Evolutionary conservation across 208 protist species (phyloP).

Genomic region (Acanthamoeba triangularis): DNA sequence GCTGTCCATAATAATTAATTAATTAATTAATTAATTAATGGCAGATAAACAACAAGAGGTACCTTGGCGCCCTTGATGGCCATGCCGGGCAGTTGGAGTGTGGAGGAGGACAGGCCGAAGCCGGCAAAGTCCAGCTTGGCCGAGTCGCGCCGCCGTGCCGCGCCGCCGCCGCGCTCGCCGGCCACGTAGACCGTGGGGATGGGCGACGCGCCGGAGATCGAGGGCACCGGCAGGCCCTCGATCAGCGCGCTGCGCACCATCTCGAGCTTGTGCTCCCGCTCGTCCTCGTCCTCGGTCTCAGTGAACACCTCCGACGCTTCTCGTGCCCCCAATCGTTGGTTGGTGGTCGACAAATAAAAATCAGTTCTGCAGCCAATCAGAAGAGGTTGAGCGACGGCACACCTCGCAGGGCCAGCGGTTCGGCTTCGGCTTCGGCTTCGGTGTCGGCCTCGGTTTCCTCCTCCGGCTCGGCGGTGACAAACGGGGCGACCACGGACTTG

Average conservation of each 20-base stretch:
- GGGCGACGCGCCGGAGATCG: not conserved
- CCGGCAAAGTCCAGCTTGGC: not conserved
- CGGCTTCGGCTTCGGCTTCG: not conserved
- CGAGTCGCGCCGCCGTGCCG: not conserved
- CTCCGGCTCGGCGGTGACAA: not conserved
- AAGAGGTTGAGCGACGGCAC: no score
- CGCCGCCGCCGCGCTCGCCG: not conserved
- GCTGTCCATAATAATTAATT: not conserved
- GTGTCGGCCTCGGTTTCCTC: not conserved
- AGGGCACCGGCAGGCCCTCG: not conserved
- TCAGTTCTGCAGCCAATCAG: no score
- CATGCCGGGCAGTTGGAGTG: not conserved
- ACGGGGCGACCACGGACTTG: not conserved
- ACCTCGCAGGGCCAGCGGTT: not conserved
- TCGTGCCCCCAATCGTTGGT: no score
- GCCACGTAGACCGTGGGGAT: not conserved
- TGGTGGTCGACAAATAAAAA: no score
- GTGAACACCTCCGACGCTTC: not conserved
- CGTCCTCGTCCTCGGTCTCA: slow-evolving; percentile 8
- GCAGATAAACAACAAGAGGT: not conserved
- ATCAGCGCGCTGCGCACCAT: slow-evolving; percentile 1
- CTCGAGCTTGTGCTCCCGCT: slow-evolving; percentile 8
- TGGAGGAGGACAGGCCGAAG: not conserved
- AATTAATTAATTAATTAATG: not conserved
- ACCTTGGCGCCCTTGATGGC: not conserved